phyloP scores from a whole-genome alignment of 2,329 filamentous ascomycete genomes.

The Alternaria solani region DNA sequence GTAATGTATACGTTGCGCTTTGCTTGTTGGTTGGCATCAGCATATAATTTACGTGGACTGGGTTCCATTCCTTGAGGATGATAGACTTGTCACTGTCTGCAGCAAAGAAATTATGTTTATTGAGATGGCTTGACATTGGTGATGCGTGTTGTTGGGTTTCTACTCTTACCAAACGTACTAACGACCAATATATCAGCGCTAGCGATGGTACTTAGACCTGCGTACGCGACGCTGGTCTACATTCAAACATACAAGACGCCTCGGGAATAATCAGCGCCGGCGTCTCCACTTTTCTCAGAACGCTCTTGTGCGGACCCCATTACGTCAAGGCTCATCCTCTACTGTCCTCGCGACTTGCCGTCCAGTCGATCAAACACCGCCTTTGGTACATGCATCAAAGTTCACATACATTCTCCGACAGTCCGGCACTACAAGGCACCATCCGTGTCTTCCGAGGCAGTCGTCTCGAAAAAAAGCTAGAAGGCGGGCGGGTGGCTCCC shows the following conservation, averaged over 20 bases:
- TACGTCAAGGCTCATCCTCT: neutral
- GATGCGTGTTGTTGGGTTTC: neutral
- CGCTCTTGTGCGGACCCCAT: neutral
- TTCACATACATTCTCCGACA: neutral
- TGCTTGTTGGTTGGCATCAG: neutral
- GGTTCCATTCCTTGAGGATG: neutral
- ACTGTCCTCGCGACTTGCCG: neutral
- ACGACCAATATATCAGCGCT: neutral
- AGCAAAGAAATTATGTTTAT: neutral
- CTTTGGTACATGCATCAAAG: neutral
- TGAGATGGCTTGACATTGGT: neutral
- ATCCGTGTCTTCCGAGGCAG: neutral
- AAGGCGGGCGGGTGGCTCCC: neutral
- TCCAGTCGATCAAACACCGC: neutral
- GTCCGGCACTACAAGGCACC: neutral
- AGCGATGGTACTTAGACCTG: neutral
- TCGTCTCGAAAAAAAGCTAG: neutral
- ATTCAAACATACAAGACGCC: neutral
- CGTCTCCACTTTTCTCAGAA: neutral
- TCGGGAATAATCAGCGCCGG: neutral
- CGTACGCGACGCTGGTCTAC: neutral
- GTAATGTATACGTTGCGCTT: conserved; percentile 2
- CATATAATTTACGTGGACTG: neutral
- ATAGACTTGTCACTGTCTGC: neutral
- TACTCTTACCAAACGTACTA: neutral